These are phyloP conservation scores for Backusella mclennaniae DNA, from an alignment of 192 early-diverging fungal genomes.

Conservation along the genomic window DNA sequence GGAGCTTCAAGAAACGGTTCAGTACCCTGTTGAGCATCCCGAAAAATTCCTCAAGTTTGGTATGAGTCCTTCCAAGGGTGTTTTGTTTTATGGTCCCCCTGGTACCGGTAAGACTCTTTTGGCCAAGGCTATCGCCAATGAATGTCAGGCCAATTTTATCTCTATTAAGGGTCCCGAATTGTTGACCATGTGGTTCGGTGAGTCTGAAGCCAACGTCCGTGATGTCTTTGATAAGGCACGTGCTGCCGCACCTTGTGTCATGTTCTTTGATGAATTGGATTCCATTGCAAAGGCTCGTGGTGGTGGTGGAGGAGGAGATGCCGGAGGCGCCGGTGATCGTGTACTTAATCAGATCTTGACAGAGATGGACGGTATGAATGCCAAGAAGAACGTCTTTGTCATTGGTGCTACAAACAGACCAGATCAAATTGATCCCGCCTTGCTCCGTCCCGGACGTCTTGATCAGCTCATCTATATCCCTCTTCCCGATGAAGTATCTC, in stretches of 20 bases:
- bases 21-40: constrained; percentile 98
- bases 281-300: constrained; percentile 96
- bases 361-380: constrained; percentile 99
- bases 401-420: constrained; percentile 99
- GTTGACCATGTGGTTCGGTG: constrained; percentile 99
- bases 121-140: constrained; percentile 99
- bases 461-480: constrained; percentile 98
- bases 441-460: constrained; percentile 97
- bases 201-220: constrained; percentile 98
- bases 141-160: constrained; percentile 99
- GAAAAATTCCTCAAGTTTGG: constrained; percentile 99
- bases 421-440: constrained; percentile 96
- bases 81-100: constrained; percentile 98
- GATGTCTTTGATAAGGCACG: constrained; percentile 99
- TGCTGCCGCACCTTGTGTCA: constrained; percentile 96
- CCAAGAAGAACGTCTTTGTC: constrained; percentile 96
- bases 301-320: constrained; percentile 76
- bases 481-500: constrained; percentile 76
- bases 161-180: constrained; percentile 97
- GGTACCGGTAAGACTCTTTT: constrained; percentile 98
- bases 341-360: constrained; percentile 99
- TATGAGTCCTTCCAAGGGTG: constrained; percentile 95
- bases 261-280: constrained; percentile 99
- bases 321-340: constrained; percentile 93
- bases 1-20: constrained; percentile 97